Conservation (phyloP, 2,329 filamentous ascomycete species). For the Fusarium papillatum region DNA sequence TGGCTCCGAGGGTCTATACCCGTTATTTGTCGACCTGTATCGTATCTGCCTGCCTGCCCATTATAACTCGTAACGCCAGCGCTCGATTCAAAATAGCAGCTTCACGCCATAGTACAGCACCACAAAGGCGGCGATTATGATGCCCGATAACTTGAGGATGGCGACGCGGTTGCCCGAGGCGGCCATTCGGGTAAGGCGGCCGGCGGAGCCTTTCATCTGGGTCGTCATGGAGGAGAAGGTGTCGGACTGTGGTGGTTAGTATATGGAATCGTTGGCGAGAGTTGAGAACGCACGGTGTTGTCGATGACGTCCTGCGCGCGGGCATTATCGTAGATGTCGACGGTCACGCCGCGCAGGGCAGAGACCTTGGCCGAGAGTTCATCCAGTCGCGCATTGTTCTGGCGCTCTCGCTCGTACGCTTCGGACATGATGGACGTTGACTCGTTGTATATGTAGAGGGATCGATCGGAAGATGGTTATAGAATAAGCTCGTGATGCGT, state of each 20-base stretch:
- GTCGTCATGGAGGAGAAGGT: slow-evolving; percentile 92
- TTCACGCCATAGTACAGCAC: slow-evolving; percentile 81
- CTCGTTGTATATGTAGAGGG: background rate
- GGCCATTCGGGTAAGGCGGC: slow-evolving; percentile 90
- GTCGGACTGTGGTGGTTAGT: slow-evolving; percentile 71
- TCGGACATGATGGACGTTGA: slow-evolving; percentile 71
- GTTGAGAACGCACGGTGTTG: slow-evolving; percentile 73
- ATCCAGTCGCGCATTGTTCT: slow-evolving; percentile 95
- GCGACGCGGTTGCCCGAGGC: slow-evolving; percentile 91
- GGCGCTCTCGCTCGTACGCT: slow-evolving; percentile 84
- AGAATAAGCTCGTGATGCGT: background rate
- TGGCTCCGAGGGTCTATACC: slow-evolving; percentile 3
- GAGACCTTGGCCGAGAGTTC: slow-evolving; percentile 93
- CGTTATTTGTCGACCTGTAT: background rate
- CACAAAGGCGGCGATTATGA: slow-evolving; percentile 80
- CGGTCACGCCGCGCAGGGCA: slow-evolving; percentile 91
- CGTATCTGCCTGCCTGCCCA: background rate
- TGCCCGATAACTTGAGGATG: slow-evolving; percentile 89
- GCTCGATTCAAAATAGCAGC: slow-evolving; percentile 67
- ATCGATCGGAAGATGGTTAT: background rate
- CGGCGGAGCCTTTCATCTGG: slow-evolving; percentile 86
- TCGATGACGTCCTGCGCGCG: slow-evolving; percentile 91
- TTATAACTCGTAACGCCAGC: slow-evolving; percentile 14
- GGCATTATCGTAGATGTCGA: slow-evolving; percentile 98
- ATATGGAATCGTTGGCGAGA: background rate